Percentiles rank a stretch among this genome's conserved stretches.
phyloP scores from a whole-genome alignment of 108 stramenopile genomes.

The Conticribra guillardii region DNA sequence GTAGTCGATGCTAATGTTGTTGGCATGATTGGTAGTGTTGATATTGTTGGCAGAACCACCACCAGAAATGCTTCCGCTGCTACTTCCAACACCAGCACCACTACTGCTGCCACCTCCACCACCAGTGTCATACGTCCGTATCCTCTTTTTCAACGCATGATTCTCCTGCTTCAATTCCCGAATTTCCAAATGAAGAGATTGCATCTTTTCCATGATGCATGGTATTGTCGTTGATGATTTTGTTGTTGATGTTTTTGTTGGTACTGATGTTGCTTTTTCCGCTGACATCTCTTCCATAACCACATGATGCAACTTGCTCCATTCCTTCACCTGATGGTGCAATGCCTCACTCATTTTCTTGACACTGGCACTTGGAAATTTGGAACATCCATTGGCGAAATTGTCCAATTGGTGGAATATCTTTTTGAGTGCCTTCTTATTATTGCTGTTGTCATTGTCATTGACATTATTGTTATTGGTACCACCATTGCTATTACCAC shows the following conservation, averaged over 20 bases:
- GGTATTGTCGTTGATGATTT: too few relatives aligned
- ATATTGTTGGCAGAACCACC: not conserved
- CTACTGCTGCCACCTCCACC: not conserved
- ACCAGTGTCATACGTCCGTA: not conserved
- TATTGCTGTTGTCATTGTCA: not conserved
- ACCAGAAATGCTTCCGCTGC: not conserved
- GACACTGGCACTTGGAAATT: slow-evolving; percentile 37
- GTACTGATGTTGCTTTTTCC: not conserved
- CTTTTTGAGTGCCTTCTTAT: slow-evolving; percentile 2
- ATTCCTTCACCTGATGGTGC: slow-evolving; percentile 39
- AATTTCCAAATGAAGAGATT: slow-evolving; percentile 37
- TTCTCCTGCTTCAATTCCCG: slow-evolving; percentile 24
- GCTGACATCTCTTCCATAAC: slow-evolving; percentile 18
- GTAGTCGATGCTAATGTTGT: not conserved
- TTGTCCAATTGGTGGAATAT: slow-evolving; percentile 25
- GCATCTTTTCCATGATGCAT: slow-evolving; percentile 44
- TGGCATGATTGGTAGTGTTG: not conserved
- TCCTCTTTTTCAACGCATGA: slow-evolving; percentile 11
- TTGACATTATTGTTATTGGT: not conserved
- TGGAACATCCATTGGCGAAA: slow-evolving; percentile 36
- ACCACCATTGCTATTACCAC: not conserved
- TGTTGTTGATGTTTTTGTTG: not conserved
- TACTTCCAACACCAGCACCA: too few relatives aligned
- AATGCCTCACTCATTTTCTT: slow-evolving; percentile 53
- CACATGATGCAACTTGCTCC: slow-evolving; percentile 20